Percentiles rank a stretch among this genome's conserved stretches.
These are phyloP conservation scores for Capronia epimyces DNA, from an alignment of 2,329 filamentous ascomycete genomes.

Conservation along the genomic window DNA sequence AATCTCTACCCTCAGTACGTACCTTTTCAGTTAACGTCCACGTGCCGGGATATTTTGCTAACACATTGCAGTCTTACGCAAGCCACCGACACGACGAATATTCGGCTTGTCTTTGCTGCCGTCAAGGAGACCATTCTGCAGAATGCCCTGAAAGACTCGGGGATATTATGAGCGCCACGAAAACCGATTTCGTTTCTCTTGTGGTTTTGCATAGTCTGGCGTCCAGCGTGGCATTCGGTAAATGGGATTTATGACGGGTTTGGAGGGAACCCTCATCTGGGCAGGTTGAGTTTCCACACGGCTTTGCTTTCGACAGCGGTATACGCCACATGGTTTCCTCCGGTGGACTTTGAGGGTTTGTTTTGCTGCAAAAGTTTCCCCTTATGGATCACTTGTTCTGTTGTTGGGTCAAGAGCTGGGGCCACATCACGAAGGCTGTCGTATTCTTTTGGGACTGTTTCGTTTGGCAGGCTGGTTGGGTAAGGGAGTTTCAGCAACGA, in stretches of 20 bases:
- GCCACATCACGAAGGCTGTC: conserved; percentile 8
- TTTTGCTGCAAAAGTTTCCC: conserved; percentile 21
- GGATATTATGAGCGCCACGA: conserved; percentile 64
- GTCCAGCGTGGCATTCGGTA: conserved; percentile 24
- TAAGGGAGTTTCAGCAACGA: conserved; percentile 1
- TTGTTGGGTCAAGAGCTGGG: conserved; percentile 7
- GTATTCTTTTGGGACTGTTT: conserved; percentile 1
- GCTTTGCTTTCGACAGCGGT: conserved; percentile 11
- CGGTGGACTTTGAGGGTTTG: conserved; percentile 1
- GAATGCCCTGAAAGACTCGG: conserved; percentile 95
- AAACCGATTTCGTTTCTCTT: conserved; percentile 13
- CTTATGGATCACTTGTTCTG: conserved; percentile 13
- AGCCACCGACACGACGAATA: conserved; percentile 97
- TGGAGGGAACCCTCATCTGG: conserved; percentile 10
- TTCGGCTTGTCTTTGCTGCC: conserved; percentile 92
- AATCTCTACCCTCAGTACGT: conserved; percentile 97
- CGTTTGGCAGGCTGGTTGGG: conserved; percentile 5
- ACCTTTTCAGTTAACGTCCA: conserved; percentile 1
- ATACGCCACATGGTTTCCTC: conserved; percentile 12
- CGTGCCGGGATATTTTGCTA: conserved; percentile 14
- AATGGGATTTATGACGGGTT: conserved; percentile 19
- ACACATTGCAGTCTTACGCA: conserved; percentile 74
- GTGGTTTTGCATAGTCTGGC: conserved; percentile 20
- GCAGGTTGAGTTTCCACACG: conserved; percentile 7
- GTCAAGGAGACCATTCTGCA: conserved; percentile 99